Evolutionary conservation across 768 basidiomycete genomes (phyloP).

Genomic region (Mycena floridula): DNA sequence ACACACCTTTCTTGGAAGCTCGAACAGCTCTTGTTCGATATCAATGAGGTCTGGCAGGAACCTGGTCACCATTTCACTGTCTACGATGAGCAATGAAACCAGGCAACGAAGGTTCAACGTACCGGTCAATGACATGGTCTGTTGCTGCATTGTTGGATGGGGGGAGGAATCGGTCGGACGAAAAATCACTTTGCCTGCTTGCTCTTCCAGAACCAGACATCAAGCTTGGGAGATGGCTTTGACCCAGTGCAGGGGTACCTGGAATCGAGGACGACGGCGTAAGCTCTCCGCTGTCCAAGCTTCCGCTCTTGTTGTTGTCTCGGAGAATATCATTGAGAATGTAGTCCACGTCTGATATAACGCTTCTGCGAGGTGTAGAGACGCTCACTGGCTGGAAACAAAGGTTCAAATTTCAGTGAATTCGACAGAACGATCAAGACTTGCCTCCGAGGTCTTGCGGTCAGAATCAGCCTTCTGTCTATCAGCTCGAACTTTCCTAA

Average conservation of each 20-base stretch:
- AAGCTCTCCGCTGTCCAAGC: constrained; percentile 52
- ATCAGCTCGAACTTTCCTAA: constrained; percentile 72
- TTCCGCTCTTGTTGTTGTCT: constrained; percentile 31
- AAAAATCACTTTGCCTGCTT: constrained; percentile 66
- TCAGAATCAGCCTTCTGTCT: constrained; percentile 52
- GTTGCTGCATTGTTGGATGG: constrained; percentile 49
- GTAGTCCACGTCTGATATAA: constrained; percentile 58
- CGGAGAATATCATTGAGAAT: constrained; percentile 58
- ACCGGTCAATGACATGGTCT: constrained; percentile 70
- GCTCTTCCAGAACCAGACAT: constrained; percentile 50
- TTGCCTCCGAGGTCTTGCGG: constrained; percentile 32
- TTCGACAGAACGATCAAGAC: constrained; percentile 4
- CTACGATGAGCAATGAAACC: constrained; percentile 4
- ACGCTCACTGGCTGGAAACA: constrained; percentile 29
- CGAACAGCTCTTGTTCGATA: constrained; percentile 85
- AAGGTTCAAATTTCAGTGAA: constrained; percentile 5
- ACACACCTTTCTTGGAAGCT: constrained; percentile 77
- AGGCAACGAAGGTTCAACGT: constrained; percentile 3
- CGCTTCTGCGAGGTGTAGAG: constrained; percentile 26
- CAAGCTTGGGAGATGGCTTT: constrained; percentile 23
- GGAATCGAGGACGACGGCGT: constrained; percentile 71
- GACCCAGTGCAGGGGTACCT: constrained; percentile 54
- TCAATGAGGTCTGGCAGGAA: constrained; percentile 79
- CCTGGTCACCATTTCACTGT: constrained; percentile 58
- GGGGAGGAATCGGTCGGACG: constrained; percentile 42